These are phyloP conservation scores for Salix exigua DNA, from an alignment of 345 rosid species.

Conservation along the genomic window DNA sequence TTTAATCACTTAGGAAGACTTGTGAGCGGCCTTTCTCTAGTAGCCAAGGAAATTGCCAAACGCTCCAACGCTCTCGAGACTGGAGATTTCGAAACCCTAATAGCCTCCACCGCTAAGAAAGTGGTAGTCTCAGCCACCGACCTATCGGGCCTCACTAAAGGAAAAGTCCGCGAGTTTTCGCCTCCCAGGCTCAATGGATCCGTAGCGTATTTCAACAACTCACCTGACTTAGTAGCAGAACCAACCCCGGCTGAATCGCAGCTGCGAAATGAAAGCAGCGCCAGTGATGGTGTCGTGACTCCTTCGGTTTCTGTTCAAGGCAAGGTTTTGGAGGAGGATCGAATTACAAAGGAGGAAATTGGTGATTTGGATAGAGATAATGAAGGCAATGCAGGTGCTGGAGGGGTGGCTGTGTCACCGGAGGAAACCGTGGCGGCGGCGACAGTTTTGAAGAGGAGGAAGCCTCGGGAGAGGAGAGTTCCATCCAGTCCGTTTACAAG, in stretches of 20 bases:
- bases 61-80: constrained; percentile 47
- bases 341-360: neutral
- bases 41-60: constrained; percentile 65
- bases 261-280: neutral
- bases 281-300: neutral
- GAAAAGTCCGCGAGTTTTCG: constrained; percentile 53
- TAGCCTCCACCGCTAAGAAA: constrained; percentile 53
- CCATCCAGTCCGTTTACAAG: constrained; percentile 89
- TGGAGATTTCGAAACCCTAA: constrained; percentile 57
- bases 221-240: neutral
- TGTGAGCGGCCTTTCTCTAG: constrained; percentile 58
- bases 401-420: constrained; percentile 10
- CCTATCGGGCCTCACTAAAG: constrained; percentile 71
- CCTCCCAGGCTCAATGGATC: constrained; percentile 47
- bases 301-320: neutral
- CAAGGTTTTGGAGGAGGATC: neutral
- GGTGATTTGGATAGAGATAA: constrained; percentile 3
- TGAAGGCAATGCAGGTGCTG: constrained; percentile 19
- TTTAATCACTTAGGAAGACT: constrained; percentile 59
- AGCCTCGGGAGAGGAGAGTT: constrained; percentile 80
- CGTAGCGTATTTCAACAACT: constrained; percentile 52
- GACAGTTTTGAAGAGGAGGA: constrained; percentile 52
- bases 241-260: constrained; percentile 1
- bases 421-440: constrained; percentile 10
- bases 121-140: constrained; percentile 73